Percentiles rank a stretch among this genome's conserved stretches.
These are phyloP conservation scores for Sphenostylis stenocarpa DNA, from an alignment of 306 rosid species.

Conservation along the genomic window DNA sequence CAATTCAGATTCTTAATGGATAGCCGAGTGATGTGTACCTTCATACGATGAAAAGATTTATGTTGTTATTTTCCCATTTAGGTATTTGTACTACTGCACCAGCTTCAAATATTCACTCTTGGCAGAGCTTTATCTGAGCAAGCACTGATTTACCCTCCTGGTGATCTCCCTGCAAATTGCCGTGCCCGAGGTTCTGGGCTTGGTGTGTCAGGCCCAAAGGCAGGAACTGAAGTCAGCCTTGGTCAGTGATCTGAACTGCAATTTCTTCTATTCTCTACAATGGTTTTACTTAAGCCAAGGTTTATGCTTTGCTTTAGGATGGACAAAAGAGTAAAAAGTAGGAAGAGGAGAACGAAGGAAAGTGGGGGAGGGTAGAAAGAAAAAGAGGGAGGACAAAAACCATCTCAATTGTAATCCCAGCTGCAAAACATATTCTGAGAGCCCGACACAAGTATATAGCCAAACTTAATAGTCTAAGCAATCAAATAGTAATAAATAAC, in stretches of 20 bases:
- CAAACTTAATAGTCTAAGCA: neutral
- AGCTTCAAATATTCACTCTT: conserved; percentile 78
- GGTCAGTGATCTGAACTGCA: conserved; percentile 60
- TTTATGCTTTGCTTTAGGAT: conserved; percentile 20
- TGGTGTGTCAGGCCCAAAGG: conserved; percentile 67
- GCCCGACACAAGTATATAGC: neutral
- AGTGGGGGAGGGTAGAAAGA: neutral
- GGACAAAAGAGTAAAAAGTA: neutral
- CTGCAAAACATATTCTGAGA: conserved; percentile 2
- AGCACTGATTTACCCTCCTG: conserved; percentile 63
- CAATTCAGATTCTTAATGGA: conserved; percentile 5
- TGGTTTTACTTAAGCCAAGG: conserved; percentile 17
- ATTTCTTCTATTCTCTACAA: conserved; percentile 13
- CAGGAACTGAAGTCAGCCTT: conserved; percentile 73
- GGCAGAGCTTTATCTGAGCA: conserved; percentile 81
- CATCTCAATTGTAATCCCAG: neutral
- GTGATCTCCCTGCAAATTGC: conserved; percentile 44
- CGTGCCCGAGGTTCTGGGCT: conserved; percentile 65
- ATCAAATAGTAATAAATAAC: neutral
- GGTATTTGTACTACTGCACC: conserved; percentile 88
- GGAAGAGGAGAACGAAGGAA: neutral
- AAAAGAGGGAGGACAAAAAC: neutral
- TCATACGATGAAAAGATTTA: conserved; percentile 12
- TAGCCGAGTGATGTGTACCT: conserved; percentile 8
- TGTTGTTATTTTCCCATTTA: conserved; percentile 28